Conservation (phyloP, 2,329 filamentous ascomycete genomes). For the Beauveria asiatica region DNA sequence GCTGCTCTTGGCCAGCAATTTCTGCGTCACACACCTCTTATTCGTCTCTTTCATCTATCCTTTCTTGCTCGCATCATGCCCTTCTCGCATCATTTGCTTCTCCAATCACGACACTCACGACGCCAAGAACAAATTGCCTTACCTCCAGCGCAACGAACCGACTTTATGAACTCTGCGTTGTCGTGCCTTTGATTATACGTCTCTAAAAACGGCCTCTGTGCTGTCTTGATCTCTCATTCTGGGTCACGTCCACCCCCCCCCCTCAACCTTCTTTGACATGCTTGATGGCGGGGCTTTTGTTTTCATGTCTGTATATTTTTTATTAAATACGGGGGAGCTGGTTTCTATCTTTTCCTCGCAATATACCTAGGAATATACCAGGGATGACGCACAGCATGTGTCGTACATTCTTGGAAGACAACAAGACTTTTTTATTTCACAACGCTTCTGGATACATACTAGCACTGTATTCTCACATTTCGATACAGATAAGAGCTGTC, state of each 20-base stretch:
- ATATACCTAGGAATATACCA: background rate
- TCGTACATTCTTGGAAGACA: background rate
- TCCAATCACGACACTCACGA: slow-evolving; percentile 3
- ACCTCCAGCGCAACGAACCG: background rate
- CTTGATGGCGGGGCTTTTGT: background rate
- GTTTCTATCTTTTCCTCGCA: background rate
- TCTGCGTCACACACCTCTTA: background rate
- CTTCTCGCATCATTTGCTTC: background rate
- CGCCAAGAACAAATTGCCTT: slow-evolving; percentile 3
- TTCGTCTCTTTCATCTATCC: background rate
- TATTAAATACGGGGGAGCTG: background rate
- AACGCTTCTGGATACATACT: background rate
- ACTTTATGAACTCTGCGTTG: background rate
- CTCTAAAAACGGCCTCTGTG: background rate
- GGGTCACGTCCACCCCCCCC: no score
- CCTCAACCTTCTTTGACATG: no score
- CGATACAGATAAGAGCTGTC: no score
- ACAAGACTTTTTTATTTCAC: background rate
- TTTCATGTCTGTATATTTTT: background rate
- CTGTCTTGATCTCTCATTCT: background rate
- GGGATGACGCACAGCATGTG: background rate
- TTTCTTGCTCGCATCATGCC: background rate
- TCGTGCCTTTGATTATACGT: background rate
- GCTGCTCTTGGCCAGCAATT: background rate
- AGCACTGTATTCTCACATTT: no score